A percentile compares a stretch with the other conserved stretches of the same genome.
Evolutionary conservation across 768 basidiomycete species (phyloP).

Genomic region (Scleroderma citrinum): DNA sequence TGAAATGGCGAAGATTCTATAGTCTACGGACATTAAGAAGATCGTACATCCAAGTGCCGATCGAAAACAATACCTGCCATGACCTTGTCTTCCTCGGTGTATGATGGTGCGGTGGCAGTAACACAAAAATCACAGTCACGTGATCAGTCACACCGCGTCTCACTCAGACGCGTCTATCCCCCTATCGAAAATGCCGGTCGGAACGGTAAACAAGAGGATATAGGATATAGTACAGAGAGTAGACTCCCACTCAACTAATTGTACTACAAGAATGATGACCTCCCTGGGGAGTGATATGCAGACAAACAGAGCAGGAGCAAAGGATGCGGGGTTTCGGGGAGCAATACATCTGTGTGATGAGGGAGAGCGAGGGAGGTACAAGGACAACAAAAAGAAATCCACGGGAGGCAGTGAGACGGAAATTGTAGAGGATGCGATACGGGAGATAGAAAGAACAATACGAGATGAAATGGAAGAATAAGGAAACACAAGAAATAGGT

Average conservation of each 20-base stretch:
- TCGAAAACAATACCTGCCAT: background rate
- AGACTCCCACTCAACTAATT: no score
- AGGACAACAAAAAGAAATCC: background rate
- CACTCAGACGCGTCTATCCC: constrained; percentile 10
- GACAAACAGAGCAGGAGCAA: no score
- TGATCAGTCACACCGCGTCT: constrained; percentile 26
- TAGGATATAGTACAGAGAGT: no score
- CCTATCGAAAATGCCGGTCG: no score
- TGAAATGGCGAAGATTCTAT: constrained; percentile 64
- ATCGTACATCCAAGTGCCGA: background rate
- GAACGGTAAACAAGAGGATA: no score
- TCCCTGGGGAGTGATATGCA: no score
- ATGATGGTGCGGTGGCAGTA: background rate
- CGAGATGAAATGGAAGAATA: background rate
- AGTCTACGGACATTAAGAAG: constrained; percentile 40
- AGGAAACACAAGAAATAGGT: background rate
- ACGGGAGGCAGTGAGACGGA: background rate
- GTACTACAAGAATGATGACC: no score
- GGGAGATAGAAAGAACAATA: background rate
- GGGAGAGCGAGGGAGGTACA: background rate
- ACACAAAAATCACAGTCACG: constrained; percentile 13
- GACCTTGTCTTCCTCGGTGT: background rate
- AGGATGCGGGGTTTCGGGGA: constrained; percentile 10
- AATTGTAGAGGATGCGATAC: background rate
- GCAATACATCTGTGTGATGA: constrained; percentile 5